These are phyloP conservation scores for Oehlia diaphana DNA, from an alignment of 192 early-diverging fungal species.

Conservation along the genomic window DNA sequence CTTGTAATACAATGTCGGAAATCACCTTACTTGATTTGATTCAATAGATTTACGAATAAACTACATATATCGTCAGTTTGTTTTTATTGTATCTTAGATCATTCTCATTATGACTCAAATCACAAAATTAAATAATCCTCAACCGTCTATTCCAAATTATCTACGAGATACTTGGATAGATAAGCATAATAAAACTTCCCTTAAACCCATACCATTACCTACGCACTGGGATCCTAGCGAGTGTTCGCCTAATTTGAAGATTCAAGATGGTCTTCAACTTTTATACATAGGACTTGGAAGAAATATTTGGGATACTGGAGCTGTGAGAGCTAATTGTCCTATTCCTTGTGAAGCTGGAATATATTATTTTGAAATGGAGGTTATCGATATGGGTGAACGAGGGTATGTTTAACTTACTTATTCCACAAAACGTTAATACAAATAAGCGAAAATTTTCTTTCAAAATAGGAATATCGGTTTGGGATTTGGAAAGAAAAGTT, in stretches of 20 bases:
- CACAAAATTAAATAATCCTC: neutral
- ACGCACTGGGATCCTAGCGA: neutral
- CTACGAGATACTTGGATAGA: neutral
- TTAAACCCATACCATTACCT: neutral
- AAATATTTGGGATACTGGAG: constrained; percentile 8
- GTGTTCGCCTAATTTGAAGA: neutral
- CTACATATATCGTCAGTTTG: no score
- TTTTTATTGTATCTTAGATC: no score
- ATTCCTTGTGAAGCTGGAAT: constrained; percentile 83
- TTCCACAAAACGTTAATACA: neutral
- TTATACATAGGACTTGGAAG: neutral
- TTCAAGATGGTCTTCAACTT: neutral
- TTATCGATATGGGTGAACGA: constrained; percentile 82
- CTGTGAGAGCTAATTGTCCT: constrained; percentile 74
- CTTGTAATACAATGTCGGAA: no score
- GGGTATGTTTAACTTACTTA: constrained; percentile 50
- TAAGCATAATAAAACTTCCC: neutral
- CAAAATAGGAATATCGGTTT: constrained; percentile 72
- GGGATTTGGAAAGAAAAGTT: constrained; percentile 64
- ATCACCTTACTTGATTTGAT: no score
- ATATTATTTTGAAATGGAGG: constrained; percentile 87
- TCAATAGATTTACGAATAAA: no score
- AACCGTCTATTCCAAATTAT: neutral
- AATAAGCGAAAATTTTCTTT: constrained; percentile 5
- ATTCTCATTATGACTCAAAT: neutral